Evolutionary conservation across 1,284 basidiomycete species (phyloP).

Genomic region (Cryptococcus hybrid): DNA sequence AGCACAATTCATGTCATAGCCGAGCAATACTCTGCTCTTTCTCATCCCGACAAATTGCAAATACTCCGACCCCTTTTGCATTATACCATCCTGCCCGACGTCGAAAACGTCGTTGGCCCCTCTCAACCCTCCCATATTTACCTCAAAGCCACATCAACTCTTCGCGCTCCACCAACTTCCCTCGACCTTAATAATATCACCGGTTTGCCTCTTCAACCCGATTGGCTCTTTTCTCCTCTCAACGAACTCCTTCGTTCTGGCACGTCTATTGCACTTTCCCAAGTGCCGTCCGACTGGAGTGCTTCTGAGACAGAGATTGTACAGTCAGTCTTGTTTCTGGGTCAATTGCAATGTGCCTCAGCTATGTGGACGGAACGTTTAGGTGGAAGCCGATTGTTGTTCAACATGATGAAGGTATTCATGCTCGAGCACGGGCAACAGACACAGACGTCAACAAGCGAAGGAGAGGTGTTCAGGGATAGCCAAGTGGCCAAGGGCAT

Average conservation of each 20-base stretch:
- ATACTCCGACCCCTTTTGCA: conserved; percentile 51
- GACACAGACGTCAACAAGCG: conserved; percentile 51
- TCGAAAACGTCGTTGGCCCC: conserved; percentile 44
- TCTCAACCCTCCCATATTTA: conserved; percentile 38
- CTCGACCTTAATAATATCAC: conserved; percentile 4
- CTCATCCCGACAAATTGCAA: conserved; percentile 37
- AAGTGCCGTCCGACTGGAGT: conserved; percentile 70
- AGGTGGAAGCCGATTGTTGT: conserved; percentile 51
- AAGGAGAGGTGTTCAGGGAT: conserved; percentile 54
- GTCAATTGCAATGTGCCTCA: conserved; percentile 40
- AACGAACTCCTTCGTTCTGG: conserved; percentile 80
- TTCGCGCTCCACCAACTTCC: conserved; percentile 36
- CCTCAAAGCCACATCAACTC: conserved; percentile 48
- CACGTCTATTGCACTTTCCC: conserved; percentile 66
- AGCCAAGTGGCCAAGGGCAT: conserved; percentile 60
- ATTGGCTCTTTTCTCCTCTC: conserved; percentile 73
- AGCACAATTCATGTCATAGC: conserved; percentile 4
- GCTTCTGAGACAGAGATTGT: conserved; percentile 77
- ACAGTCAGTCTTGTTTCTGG: conserved; percentile 62
- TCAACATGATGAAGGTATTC: conserved; percentile 87
- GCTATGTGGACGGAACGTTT: conserved; percentile 9
- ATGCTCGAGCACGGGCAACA: conserved; percentile 77
- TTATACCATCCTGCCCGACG: conserved; percentile 43
- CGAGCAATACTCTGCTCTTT: conserved; percentile 1
- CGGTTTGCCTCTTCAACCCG: conserved; percentile 65